phyloP scores from a whole-genome alignment of 1,139 yeast species.

The Candida mesenterica region DNA sequence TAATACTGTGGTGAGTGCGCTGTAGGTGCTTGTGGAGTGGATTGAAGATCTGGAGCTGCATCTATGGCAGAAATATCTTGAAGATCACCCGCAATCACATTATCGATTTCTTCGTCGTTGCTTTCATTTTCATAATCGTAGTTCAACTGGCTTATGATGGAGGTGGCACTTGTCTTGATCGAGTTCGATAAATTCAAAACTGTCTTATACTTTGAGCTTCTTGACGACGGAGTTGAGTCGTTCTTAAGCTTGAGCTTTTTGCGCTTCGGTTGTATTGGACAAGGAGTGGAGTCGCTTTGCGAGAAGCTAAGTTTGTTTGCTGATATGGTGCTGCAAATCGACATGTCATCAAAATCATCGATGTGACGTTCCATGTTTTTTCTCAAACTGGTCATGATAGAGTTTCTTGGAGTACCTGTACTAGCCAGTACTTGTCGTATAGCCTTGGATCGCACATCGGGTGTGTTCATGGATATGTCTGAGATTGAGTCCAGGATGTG shows the following conservation, averaged over 20 bases:
- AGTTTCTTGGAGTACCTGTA: slow-evolving; percentile 8
- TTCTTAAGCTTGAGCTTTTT: slow-evolving; percentile 18
- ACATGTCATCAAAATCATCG: slow-evolving; percentile 12
- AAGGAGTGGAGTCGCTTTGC: slow-evolving; percentile 25
- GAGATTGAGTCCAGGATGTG: slow-evolving; percentile 17
- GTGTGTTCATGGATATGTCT: slow-evolving; percentile 16
- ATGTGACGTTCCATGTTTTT: slow-evolving; percentile 8
- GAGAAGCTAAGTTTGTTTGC: slow-evolving; percentile 20
- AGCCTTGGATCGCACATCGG: slow-evolving; percentile 7
- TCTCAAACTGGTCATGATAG: neutral
- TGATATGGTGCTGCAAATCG: slow-evolving; percentile 16
- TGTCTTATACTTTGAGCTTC: slow-evolving; percentile 12
- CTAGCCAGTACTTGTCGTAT: slow-evolving; percentile 8
- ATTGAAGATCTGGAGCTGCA: slow-evolving; percentile 4
- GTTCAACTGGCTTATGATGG: slow-evolving; percentile 14
- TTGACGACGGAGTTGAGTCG: slow-evolving; percentile 20
- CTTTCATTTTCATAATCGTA: slow-evolving; percentile 6
- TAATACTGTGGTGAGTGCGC: neutral
- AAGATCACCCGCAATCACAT: slow-evolving; percentile 4
- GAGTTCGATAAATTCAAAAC: slow-evolving; percentile 19
- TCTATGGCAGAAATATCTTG: slow-evolving; percentile 6
- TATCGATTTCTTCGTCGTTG: slow-evolving; percentile 10
- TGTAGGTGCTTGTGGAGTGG: slow-evolving; percentile 6
- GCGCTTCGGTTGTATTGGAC: slow-evolving; percentile 24
- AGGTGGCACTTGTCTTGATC: slow-evolving; percentile 14